phyloP scores from a whole-genome alignment of 2,329 filamentous ascomycete genomes.

The Hymenoscyphus albidus region DNA sequence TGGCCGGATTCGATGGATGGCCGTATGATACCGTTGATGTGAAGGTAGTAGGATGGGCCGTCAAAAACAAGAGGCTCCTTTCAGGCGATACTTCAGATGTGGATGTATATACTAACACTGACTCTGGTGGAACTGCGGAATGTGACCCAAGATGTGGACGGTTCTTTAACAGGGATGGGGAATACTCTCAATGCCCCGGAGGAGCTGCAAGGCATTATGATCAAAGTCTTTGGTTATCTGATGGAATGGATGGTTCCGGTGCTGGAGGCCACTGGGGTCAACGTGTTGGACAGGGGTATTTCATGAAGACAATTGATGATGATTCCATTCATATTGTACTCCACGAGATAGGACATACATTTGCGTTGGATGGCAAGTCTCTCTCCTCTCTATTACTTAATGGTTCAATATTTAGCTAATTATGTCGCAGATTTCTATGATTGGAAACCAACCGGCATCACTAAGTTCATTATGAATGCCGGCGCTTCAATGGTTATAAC shows the following conservation, averaged over 20 bases:
- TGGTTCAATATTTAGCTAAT: not conserved
- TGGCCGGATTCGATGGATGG: conserved; percentile 44
- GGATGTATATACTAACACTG: not conserved
- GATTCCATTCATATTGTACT: conserved; percentile 42
- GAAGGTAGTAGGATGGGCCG: conserved; percentile 43
- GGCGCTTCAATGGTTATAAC: conserved; percentile 42
- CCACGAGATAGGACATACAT: conserved; percentile 28
- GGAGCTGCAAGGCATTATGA: conserved; percentile 42
- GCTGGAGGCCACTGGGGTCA: conserved; percentile 48
- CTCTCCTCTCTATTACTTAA: conserved; percentile 40
- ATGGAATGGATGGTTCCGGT: conserved; percentile 40
- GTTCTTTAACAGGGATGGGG: conserved; percentile 43
- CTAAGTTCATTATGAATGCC: conserved; percentile 45
- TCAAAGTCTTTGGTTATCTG: conserved; percentile 46
- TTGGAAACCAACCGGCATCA: conserved; percentile 42
- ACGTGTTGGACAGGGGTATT: conserved; percentile 42
- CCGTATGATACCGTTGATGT: conserved; percentile 40
- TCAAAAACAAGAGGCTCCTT: conserved; percentile 35
- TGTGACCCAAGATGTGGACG: conserved; percentile 42
- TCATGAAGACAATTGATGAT: conserved; percentile 39
- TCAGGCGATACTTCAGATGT: not conserved
- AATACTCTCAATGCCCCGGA: conserved; percentile 40
- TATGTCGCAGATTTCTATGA: conserved; percentile 36
- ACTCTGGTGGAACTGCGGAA: conserved; percentile 40
- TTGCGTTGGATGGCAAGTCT: conserved; percentile 37